Evolutionary conservation across 129 eudicot species (phyloP).

Genomic region (Flaveria robusta): DNA sequence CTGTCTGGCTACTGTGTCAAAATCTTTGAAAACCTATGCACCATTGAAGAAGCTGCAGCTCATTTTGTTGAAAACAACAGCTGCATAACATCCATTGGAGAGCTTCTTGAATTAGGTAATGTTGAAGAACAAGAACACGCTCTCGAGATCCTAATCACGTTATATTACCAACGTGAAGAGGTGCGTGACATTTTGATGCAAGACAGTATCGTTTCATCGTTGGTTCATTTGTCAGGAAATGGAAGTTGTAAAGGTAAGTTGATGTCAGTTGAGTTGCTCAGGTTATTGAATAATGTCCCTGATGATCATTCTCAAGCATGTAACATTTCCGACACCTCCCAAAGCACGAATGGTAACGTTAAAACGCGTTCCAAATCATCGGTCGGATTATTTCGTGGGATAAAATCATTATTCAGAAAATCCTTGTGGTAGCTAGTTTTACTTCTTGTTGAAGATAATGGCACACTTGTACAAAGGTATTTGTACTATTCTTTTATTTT

Average conservation of each 20-base stretch:
- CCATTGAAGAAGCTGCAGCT: conserved; percentile 38
- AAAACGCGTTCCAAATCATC: conserved; percentile 16
- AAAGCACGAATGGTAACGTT: conserved; percentile 23
- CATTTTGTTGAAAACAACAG: conserved; percentile 28
- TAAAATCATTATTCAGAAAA: conserved; percentile 23
- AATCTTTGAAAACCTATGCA: conserved; percentile 33
- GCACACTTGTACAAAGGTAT: neutral
- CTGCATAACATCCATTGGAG: conserved; percentile 39
- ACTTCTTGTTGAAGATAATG: conserved; percentile 15
- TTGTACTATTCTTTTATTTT: conserved; percentile 4
- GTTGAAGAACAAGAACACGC: conserved; percentile 42
- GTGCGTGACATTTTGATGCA: conserved; percentile 22
- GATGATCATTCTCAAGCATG: conserved; percentile 31
- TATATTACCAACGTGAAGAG: conserved; percentile 34
- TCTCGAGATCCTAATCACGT: conserved; percentile 27
- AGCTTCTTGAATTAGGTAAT: conserved; percentile 36
- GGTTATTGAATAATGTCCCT: conserved; percentile 16
- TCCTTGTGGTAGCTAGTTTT: conserved; percentile 8
- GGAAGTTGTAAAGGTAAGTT: conserved; percentile 36
- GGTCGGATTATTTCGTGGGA: conserved; percentile 25
- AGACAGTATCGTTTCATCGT: conserved; percentile 21
- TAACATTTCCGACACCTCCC: conserved; percentile 25
- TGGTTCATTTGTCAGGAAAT: conserved; percentile 27
- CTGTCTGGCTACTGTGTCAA: conserved; percentile 31
- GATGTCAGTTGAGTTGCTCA: conserved; percentile 36